Base-by-base conservation (phyloP, 352 stramenopile genomes). In the Pythium vanterpoolii region DNA sequence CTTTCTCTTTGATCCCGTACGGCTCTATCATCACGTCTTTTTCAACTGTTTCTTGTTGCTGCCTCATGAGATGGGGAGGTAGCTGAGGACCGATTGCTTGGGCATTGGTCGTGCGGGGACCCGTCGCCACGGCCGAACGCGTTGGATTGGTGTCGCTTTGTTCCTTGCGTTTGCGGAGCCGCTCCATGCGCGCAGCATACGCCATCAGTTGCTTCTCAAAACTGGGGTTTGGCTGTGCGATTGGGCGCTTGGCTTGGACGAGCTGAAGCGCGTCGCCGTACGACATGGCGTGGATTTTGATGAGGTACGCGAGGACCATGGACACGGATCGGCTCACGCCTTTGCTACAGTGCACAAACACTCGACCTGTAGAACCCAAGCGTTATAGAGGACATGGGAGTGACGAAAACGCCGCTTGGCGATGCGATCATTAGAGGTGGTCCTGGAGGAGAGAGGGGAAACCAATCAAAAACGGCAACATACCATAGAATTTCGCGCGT, bases 301-400 rank as follows among this genome's bases (percentile, higher is more conserved):
- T 97, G 24, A 97, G 68, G 76, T 97, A 97, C 14, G 82, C 90
- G 40, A 95, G 64, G 30, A 97, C 86, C 62, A 97, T 83, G 26
- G 89, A 94, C 50, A 84, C 79, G 27, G 88, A 97, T 48, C 90
- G 80, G 64, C 86, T 96, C 52, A 97, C 82, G 52, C 90, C 90
- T 69, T 96, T 95, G 69, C 91, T 93, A 69, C 90, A 97, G 65
- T 97, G 90, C 52, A 97, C 89, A 30, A 97, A 76, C 36, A 97
- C 89, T 34, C 82, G 76, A 42, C 85, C 83, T 95, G 36, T 40
- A 3, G 44, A 3, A 49, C 24, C 45, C 16, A 2, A 18, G 33
- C 16, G 33, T 38, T 6, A 38, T 14, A 38, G 33, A 38, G 33
- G 23, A 49, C 23, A 13, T 33, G 19, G 19, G 5, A 16, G 21